Conservation (phyloP, 1,139 yeast species). For the Nematodospora anomalae region DNA sequence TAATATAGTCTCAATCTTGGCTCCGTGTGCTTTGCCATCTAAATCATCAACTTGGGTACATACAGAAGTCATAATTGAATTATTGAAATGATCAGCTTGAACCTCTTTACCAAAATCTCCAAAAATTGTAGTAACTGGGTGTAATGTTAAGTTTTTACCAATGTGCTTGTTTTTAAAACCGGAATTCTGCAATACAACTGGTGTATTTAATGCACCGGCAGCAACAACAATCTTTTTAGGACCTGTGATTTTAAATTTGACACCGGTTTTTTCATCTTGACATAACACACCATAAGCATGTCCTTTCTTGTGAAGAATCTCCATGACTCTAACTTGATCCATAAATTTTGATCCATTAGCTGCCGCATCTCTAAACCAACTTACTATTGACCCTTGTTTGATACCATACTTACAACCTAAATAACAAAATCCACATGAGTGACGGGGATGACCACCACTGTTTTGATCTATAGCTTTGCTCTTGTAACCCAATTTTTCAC, state of each 20-base stretch:
- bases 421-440: conserved; percentile 53
- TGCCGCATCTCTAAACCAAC: conserved; percentile 55
- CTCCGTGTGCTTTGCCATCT: conserved; percentile 60
- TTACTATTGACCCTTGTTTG: conserved; percentile 53
- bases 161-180: conserved; percentile 55
- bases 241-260: conserved; percentile 38
- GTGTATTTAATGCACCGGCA: conserved; percentile 56
- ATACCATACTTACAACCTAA: conserved; percentile 57
- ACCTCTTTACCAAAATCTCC: conserved; percentile 45
- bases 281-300: conserved; percentile 48
- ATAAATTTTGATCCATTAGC: conserved; percentile 50
- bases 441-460: conserved; percentile 46
- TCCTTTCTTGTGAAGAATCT: conserved; percentile 41
- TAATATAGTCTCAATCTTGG: conserved; percentile 52
- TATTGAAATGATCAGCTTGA: conserved; percentile 36
- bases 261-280: conserved; percentile 29
- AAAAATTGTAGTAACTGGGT: conserved; percentile 46
- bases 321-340: conserved; percentile 46
- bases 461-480: conserved; percentile 49
- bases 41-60: conserved; percentile 50
- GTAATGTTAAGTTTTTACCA: conserved; percentile 55
- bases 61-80: conserved; percentile 54
- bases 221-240: conserved; percentile 49
- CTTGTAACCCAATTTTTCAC: conserved; percentile 47
- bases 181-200: conserved; percentile 49